Percentiles rank a stretch among this genome's conserved stretches.
phyloP scores from a whole-genome alignment of 2,329 filamentous ascomycete species.

The Diplodia corticola region DNA sequence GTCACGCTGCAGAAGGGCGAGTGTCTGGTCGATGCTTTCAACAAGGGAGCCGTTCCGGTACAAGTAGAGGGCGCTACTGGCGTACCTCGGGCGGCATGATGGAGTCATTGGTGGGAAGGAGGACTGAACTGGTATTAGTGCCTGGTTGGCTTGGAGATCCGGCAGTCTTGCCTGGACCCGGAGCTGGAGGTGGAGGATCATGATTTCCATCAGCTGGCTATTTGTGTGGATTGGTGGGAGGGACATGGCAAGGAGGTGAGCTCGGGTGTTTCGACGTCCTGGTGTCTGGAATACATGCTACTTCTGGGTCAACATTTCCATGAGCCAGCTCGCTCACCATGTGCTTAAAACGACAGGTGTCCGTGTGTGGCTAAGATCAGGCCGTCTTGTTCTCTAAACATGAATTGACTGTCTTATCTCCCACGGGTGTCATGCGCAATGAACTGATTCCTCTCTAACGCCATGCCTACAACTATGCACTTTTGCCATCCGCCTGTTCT shows the following conservation, averaged over 20 bases:
- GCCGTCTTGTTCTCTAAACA: neutral
- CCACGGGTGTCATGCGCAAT: conserved; percentile 5
- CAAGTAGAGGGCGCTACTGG: conserved; percentile 40
- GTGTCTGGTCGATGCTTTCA: conserved; percentile 36
- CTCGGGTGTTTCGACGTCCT: too few species aligned
- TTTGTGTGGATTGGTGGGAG: conserved; percentile 11
- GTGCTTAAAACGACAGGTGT: too few species aligned
- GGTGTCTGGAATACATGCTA: too few species aligned
- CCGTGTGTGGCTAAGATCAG: too few species aligned
- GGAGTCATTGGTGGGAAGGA: conserved; percentile 39
- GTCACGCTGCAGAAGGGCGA: conserved; percentile 44
- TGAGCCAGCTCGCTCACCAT: too few species aligned
- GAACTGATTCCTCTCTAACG: neutral
- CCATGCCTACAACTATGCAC: neutral
- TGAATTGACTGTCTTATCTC: neutral
- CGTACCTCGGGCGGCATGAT: conserved; percentile 47
- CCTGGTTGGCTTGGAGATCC: conserved; percentile 49
- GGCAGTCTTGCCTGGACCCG: conserved; percentile 41
- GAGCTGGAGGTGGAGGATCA: conserved; percentile 36
- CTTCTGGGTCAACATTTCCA: too few species aligned
- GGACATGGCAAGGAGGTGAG: conserved; percentile 10
- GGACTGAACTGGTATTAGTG: conserved; percentile 44
- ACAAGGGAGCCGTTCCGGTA: conserved; percentile 45
- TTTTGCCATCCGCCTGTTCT: neutral
- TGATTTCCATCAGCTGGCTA: conserved; percentile 29